Evolutionary conservation across 2,329 filamentous ascomycete genomes (phyloP).

Genomic region (Pseudocercospora ulei): DNA sequence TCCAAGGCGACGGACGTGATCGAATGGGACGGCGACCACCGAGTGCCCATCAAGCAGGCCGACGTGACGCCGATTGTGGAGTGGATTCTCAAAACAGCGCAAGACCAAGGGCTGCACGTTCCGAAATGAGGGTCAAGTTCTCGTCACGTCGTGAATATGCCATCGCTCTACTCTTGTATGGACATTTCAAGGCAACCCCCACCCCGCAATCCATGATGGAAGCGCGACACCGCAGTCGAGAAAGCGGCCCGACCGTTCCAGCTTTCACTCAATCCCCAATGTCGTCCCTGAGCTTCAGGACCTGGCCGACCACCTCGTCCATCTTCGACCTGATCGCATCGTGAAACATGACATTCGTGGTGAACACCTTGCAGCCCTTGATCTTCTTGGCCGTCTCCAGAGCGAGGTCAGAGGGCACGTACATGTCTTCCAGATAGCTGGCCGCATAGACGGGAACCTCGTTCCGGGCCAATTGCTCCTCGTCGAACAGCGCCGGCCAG

Average conservation of each 20-base stretch:
- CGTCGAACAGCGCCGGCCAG: slow-evolving; percentile 71
- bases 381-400: slow-evolving; percentile 65
- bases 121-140: slow-evolving; percentile 3
- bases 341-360: slow-evolving; percentile 83
- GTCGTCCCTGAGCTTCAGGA: slow-evolving; percentile 69
- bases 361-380: slow-evolving; percentile 65
- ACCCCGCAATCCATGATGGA: neutral
- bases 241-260: neutral
- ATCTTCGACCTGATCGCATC: slow-evolving; percentile 64
- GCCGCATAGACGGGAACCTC: slow-evolving; percentile 78
- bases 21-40: slow-evolving; percentile 65
- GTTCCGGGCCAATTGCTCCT: slow-evolving; percentile 62
- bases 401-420: slow-evolving; percentile 69
- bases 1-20: slow-evolving; percentile 47
- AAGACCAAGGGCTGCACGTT: slow-evolving; percentile 39
- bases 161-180: too few species aligned
- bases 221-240: neutral
- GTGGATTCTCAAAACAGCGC: slow-evolving; percentile 46
- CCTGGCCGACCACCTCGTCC: slow-evolving; percentile 64
- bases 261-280: slow-evolving; percentile 44
- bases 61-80: slow-evolving; percentile 53
- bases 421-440: slow-evolving; percentile 81
- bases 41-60: slow-evolving; percentile 56
- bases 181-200: neutral
- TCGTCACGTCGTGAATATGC: too few species aligned